A percentile compares a stretch with the other conserved stretches of the same genome.
Evolutionary conservation across 768 basidiomycete genomes (phyloP).

Genomic region (Lepiota brunneoincarnata): DNA sequence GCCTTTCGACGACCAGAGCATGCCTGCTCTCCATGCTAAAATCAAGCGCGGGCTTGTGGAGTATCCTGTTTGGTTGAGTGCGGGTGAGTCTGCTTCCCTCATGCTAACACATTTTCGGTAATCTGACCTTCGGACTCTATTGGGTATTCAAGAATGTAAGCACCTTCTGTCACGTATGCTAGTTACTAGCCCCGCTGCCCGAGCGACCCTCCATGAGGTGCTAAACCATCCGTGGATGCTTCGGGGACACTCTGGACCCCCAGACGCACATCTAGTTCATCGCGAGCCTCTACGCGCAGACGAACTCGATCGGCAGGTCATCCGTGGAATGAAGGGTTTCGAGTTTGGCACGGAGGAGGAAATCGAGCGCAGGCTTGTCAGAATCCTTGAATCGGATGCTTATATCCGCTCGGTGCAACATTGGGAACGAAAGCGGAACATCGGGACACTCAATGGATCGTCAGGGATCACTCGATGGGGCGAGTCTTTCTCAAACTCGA

Average conservation of each 20-base stretch:
- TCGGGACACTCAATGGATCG: conserved; percentile 32
- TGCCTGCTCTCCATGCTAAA: conserved; percentile 98
- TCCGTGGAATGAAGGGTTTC: conserved; percentile 92
- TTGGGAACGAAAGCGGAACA: conserved; percentile 70
- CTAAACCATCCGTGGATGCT: conserved; percentile 89
- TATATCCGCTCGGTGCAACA: conserved; percentile 71
- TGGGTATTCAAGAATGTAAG: conserved; percentile 74
- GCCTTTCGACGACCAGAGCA: conserved; percentile 98
- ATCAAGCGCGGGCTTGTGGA: conserved; percentile 97
- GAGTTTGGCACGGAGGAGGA: conserved; percentile 92
- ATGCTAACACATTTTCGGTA: conserved; percentile 7
- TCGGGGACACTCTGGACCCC: conserved; percentile 78
- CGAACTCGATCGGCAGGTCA: conserved; percentile 84
- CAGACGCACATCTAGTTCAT: conserved; percentile 81
- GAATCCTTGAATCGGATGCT: conserved; percentile 72
- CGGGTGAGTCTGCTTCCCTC: conserved; percentile 53
- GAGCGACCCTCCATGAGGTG: conserved; percentile 84
- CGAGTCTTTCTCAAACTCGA: conserved; percentile 64
- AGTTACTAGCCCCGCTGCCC: conserved; percentile 84
- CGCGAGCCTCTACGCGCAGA: conserved; percentile 88
- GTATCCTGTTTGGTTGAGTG: conserved; percentile 95
- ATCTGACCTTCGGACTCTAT: conserved; percentile 5
- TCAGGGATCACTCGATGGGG: conserved; percentile 43
- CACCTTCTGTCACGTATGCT: conserved; percentile 92
- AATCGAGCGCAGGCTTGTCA: conserved; percentile 69